Percentiles rank a stretch among this genome's conserved stretches.
Conservation (phyloP, 2,329 filamentous ascomycete genomes). For the Arthroderma sp. region DNA sequence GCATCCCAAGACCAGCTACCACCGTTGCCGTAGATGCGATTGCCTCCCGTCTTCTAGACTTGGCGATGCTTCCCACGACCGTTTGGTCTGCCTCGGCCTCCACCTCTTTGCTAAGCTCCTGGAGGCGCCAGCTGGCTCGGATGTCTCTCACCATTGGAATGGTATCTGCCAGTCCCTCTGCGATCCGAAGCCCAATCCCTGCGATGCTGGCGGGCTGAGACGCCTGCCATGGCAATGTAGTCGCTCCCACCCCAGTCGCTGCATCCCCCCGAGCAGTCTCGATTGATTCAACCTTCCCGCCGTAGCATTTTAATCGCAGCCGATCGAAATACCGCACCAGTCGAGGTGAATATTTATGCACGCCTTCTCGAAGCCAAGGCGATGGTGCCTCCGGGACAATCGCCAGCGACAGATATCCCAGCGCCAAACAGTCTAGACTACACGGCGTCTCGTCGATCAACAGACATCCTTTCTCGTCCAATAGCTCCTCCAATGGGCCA, state of each 20-base stretch:
- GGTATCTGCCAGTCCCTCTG: slow-evolving; percentile 27
- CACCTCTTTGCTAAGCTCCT: slow-evolving; percentile 21
- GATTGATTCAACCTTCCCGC: slow-evolving; percentile 12
- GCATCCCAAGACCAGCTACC: slow-evolving; percentile 24
- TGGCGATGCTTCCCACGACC: slow-evolving; percentile 18
- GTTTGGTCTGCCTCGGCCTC: slow-evolving; percentile 19
- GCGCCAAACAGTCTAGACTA: slow-evolving; percentile 64
- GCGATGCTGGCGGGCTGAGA: slow-evolving; percentile 24
- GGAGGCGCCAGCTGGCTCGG: slow-evolving; percentile 29
- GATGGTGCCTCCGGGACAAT: slow-evolving; percentile 50
- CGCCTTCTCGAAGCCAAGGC: slow-evolving; percentile 48
- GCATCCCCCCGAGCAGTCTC: slow-evolving; percentile 6
- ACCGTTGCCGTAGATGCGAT: slow-evolving; percentile 27
- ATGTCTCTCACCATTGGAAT: slow-evolving; percentile 29
- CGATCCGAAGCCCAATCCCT: slow-evolving; percentile 25
- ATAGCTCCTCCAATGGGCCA: slow-evolving; percentile 54
- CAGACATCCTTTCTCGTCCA: slow-evolving; percentile 39
- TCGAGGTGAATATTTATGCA: slow-evolving; percentile 39
- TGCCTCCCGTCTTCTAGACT: slow-evolving; percentile 24
- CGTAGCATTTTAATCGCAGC: slow-evolving; percentile 30
- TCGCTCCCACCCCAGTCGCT: slow-evolving; percentile 5
- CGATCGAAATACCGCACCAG: slow-evolving; percentile 37
- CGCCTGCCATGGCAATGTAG: slow-evolving; percentile 27
- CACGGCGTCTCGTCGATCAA: slow-evolving; percentile 43
- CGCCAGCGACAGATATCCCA: slow-evolving; percentile 70